These are phyloP conservation scores for Pterocarpus macrocarpus DNA, from an alignment of 306 rosid genomes.

Conservation along the genomic window DNA sequence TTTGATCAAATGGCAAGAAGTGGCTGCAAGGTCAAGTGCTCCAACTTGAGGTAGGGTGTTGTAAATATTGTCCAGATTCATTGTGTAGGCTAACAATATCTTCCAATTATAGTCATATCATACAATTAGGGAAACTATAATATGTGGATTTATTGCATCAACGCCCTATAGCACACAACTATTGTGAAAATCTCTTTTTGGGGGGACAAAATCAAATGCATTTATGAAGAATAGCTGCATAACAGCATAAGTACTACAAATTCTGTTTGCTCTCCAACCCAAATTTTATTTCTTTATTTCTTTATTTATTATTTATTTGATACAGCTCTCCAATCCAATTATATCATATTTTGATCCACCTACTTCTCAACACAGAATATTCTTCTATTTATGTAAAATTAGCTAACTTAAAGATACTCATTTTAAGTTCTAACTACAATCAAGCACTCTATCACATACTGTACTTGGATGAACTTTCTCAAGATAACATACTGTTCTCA, in stretches of 20 bases:
- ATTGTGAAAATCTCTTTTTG: background rate
- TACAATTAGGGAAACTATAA: background rate
- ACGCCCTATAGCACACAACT: background rate
- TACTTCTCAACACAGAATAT: slow-evolving; percentile 9
- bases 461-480: slow-evolving; percentile 8
- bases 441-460: background rate
- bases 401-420: background rate
- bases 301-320: no score
- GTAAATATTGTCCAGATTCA: no score
- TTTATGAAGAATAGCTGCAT: slow-evolving; percentile 20
- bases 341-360: slow-evolving; percentile 13
- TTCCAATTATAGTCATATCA: background rate
- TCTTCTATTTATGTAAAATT: background rate
- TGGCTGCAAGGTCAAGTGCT: no score
- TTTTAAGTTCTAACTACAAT: background rate
- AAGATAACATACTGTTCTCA: background rate
- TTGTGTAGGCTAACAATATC: no score
- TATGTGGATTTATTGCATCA: background rate
- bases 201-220: background rate
- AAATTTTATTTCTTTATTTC: no score
- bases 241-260: background rate
- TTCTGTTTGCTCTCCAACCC: background rate
- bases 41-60: no score
- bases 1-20: no score
- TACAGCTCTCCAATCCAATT: background rate